Evolutionary conservation across 148 eudicot species (phyloP), one percentile per base, ranked within the genome.

Genomic region (Vaccinium myrtillus): DNA sequence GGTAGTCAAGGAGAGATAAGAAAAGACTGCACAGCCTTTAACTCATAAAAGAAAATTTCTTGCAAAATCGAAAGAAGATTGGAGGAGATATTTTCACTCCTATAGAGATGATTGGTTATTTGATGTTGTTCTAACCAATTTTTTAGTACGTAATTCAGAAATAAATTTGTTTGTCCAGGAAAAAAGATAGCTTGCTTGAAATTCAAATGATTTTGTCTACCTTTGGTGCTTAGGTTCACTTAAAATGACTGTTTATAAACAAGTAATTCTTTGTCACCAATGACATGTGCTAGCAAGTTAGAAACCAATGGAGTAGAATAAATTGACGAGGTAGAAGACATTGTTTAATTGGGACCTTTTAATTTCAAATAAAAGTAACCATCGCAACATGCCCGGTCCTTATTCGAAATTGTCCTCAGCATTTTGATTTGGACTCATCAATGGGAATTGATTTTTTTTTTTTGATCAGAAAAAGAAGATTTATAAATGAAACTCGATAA

Each of bases 1-100:
- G 98, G 98, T 16, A 88, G 76, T n/a, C 89, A 90, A 86, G 98
- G 98, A 79, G 91, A 95, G 85, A 88, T 95, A 21, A 87, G 98
- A 84, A 85, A 58, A 65, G 91, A 94, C 77, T 94, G 98, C 88
- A 88, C 94, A 23, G 79, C 89, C 21, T 95, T 94, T 81, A 93
- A 94, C 75, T 88, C 88, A 12, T 91, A 58, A 88, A 14, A 30
- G 59, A 21, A 81, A 65, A 12, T 6, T 5, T 25, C 54, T 32
- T 14, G 56, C 50, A 79, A 55, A 30, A 11, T 16, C 21, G 14
- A 55, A 5, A 49, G 36, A 32, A 32, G 36, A 32, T 32, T 32
- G 2, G 3, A 48, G 69, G 23, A 6, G 27, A 81, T 25, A 48
- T 49, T 16, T 50, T 46, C 59, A 14, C 11, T 61, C 1, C 23